These are phyloP conservation scores for Malus sieversii DNA, from an alignment of 306 rosid genomes.

Conservation along the genomic window DNA sequence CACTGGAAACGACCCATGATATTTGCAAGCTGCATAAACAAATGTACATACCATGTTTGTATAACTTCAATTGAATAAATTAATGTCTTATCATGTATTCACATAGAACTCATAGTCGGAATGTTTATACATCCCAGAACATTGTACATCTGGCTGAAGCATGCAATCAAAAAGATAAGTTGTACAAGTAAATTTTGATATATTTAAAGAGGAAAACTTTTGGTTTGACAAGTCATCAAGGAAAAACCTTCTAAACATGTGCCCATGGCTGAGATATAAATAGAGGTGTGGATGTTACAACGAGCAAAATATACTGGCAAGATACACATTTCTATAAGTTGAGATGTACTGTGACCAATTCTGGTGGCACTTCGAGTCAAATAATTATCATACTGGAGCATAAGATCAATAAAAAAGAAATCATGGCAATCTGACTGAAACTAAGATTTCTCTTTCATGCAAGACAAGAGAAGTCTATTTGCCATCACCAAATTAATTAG, in stretches of 20 bases:
- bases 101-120: background rate
- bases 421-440: background rate
- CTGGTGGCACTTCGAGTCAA: background rate
- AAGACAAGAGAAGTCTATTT: background rate
- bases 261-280: background rate
- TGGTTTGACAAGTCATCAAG: background rate
- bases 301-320: background rate
- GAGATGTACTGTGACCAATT: background rate
- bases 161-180: background rate
- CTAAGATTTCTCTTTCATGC: background rate
- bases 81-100: background rate
- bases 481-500: background rate
- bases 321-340: background rate
- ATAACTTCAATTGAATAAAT: conserved; percentile 14
- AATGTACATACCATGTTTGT: conserved; percentile 14
- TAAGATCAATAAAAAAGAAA: background rate
- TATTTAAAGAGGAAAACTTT: background rate
- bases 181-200: background rate
- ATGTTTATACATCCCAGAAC: background rate
- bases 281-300: background rate
- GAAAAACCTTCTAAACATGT: background rate
- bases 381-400: background rate
- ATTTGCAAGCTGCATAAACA: conserved; percentile 78
- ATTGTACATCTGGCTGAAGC: background rate
- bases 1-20: conserved; percentile 80